Evolutionary conservation across 2,329 filamentous ascomycete genomes (phyloP).

Genomic region (Colletotrichum limetticola): DNA sequence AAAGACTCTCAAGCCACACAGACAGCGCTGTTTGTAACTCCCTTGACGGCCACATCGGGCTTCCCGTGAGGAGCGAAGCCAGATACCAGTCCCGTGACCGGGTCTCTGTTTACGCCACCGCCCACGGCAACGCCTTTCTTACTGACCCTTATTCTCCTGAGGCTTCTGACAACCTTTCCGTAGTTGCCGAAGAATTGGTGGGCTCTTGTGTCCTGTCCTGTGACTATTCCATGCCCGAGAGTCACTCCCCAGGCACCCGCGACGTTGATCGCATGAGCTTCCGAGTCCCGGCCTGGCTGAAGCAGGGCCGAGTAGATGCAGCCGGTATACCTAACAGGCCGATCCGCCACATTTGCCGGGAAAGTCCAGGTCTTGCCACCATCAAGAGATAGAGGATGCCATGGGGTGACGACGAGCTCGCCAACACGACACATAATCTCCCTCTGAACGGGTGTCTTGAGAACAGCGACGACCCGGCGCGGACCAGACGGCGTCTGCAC

Average conservation of each 20-base stretch:
- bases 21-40: neutral
- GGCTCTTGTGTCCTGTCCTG: constrained; percentile 53
- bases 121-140: constrained; percentile 56
- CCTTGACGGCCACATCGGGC: neutral
- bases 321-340: constrained; percentile 56
- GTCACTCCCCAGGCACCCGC: constrained; percentile 64
- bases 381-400: constrained; percentile 64
- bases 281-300: constrained; percentile 52
- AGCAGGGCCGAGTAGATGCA: constrained; percentile 68
- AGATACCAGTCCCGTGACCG: constrained; percentile 50
- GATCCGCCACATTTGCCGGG: constrained; percentile 50
- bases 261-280: constrained; percentile 62
- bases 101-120: constrained; percentile 52
- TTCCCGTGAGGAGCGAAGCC: constrained; percentile 39
- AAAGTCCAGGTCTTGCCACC: constrained; percentile 56
- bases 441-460: constrained; percentile 58
- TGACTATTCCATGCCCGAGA: constrained; percentile 65
- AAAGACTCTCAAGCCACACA: neutral
- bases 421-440: constrained; percentile 58
- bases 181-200: constrained; percentile 68
- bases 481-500: constrained; percentile 63
- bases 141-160: constrained; percentile 46
- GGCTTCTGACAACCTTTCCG: constrained; percentile 49
- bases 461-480: constrained; percentile 59
- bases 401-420: constrained; percentile 64